Percentiles rank a stretch among this genome's conserved stretches.
Conservation (phyloP, 2,329 filamentous ascomycete genomes). For the Trichoderma koningiopsis region DNA sequence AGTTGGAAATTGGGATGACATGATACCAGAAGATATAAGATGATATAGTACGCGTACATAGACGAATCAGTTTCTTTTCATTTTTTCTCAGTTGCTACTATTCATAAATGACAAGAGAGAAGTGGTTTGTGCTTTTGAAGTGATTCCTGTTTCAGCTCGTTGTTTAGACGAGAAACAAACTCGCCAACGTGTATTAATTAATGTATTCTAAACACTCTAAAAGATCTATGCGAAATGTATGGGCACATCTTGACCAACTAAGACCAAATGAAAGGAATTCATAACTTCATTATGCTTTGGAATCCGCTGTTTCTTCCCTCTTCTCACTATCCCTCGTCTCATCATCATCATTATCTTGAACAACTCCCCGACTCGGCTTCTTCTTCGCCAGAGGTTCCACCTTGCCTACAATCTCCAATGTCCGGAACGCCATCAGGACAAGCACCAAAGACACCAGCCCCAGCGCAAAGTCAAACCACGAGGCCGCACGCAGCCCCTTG, state of each 20-base stretch:
- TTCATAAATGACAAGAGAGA: not conserved
- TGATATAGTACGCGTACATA: constrained; percentile 5
- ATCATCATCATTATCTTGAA: not conserved
- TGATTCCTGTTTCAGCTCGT: not conserved
- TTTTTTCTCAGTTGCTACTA: not conserved
- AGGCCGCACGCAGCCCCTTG: constrained; percentile 51
- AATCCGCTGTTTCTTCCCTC: not conserved
- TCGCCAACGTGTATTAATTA: not conserved
- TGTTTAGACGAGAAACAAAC: not conserved
- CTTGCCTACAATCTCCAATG: constrained; percentile 56
- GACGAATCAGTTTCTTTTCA: not conserved
- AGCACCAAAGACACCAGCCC: constrained; percentile 47
- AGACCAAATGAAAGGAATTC: not conserved
- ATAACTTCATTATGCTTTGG: not conserved
- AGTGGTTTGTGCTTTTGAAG: not conserved
- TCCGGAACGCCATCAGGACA: constrained; percentile 52
- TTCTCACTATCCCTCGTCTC: not conserved
- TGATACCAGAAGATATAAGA: not conserved
- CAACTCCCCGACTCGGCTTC: not conserved
- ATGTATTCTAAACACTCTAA: not conserved
- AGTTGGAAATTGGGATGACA: not conserved
- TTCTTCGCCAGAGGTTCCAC: constrained; percentile 28
- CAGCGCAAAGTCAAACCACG: constrained; percentile 56
- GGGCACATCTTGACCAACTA: not conserved
- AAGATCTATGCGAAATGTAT: not conserved